Percentiles rank a stretch among this genome's conserved stretches.
phyloP scores from a whole-genome alignment of 805 yeast species.

The Candida verbasci region DNA sequence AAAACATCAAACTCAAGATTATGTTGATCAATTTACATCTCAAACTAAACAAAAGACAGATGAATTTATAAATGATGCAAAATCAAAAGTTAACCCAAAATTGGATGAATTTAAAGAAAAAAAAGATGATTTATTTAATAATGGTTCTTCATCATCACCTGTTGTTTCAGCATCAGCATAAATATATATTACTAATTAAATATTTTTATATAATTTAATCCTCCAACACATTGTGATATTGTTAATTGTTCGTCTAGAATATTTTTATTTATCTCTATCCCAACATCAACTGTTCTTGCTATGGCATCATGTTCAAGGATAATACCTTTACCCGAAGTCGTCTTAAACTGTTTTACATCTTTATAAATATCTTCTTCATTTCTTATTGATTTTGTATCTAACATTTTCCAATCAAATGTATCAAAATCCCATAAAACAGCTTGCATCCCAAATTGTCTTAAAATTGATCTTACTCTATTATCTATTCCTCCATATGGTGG shows the following conservation, averaged over 20 bases:
- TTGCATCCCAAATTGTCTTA: constrained; percentile 81
- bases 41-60: constrained; percentile 34
- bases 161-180: constrained; percentile 22
- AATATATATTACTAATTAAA: constrained; percentile 12
- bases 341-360: constrained; percentile 53
- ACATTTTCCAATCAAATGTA: constrained; percentile 84
- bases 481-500: constrained; percentile 98
- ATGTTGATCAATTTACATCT: constrained; percentile 31
- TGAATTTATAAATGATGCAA: constrained; percentile 20
- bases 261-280: constrained; percentile 52
- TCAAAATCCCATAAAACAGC: constrained; percentile 90
- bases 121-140: constrained; percentile 11
- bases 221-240: constrained; percentile 73
- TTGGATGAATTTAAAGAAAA: constrained; percentile 10
- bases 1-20: constrained; percentile 34
- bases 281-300: constrained; percentile 63
- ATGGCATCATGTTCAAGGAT: constrained; percentile 86
- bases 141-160: constrained; percentile 6
- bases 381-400: constrained; percentile 29
- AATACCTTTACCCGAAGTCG: constrained; percentile 45
- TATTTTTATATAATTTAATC: constrained; percentile 54
- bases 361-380: constrained; percentile 49
- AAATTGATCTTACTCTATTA: constrained; percentile 74
- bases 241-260: constrained; percentile 65
- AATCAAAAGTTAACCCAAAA: constrained; percentile 12